Base-by-base conservation (phyloP, 2,329 filamentous ascomycete species). In the Aspergillus intermedius region DNA sequence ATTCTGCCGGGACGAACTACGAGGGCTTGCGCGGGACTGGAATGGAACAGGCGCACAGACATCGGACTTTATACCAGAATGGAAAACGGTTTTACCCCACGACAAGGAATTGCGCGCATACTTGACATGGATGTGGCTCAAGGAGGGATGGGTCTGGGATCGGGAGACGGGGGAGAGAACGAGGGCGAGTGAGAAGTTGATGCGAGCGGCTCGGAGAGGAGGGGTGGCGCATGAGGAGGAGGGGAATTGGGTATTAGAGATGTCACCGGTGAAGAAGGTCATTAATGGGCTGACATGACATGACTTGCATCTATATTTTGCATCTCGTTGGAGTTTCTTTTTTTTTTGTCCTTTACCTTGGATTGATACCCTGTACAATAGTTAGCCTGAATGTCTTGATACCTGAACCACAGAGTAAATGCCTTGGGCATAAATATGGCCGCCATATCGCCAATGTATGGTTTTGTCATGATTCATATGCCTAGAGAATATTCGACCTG, bases 81-180 rank as follows among this genome's bases (percentile, higher is more conserved):
- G 91, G 91, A 93, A 90, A 78, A 79, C 88, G 3, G 89, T 95
- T 1, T 64, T 86, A 44, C 89, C 91, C 0, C 72, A 77, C 40
- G 91, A 96, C 67, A 96, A 95, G 69, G 91, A 96, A 67, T 72
- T 96, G n/a, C 78, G 87, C 40, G 89, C 88, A 0, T 95, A 83
- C 69, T 68, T 96, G 60, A 78, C 85, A 35, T 96, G 91, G 90
- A 88, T 90, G 81, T 95, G 91, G 90, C 79, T 93, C 71, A 82
- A 84, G 42, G 87, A 95, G 60, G 88, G 89, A 0, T 91, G 83
- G 79, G 75, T 83, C 37, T 95, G 89, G 88, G 80, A 94, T 70
- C 81, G 82, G 1, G 65, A 73, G 23, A 90, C 85, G 0, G 90
- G 88, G 0, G 59, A 72, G 25, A 64, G 69, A 55, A 71, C 61